phyloP scores from a whole-genome alignment of 2,329 filamentous ascomycete genomes.

The Bretziella fagacearum region DNA sequence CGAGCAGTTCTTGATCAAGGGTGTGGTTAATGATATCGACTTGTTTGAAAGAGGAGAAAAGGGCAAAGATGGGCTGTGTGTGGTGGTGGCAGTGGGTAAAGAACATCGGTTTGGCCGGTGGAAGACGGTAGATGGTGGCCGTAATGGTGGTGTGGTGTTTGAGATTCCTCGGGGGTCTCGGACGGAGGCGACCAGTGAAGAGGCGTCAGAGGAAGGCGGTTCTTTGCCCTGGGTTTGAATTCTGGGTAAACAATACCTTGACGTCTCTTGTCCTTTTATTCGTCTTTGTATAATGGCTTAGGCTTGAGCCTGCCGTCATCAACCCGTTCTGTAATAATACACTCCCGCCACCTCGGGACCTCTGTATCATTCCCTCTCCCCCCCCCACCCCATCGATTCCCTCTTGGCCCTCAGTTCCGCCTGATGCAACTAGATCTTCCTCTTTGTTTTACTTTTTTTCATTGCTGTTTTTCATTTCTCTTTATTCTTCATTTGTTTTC shows the following conservation, averaged over 20 bases:
- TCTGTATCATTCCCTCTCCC: no score
- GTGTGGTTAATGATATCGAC: conserved; percentile 75
- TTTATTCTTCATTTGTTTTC: conserved; percentile 3
- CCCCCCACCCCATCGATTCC: no score
- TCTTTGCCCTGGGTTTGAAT: not conserved
- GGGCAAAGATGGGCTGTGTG: conserved; percentile 59
- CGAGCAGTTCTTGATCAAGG: conserved; percentile 33
- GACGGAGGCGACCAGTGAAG: conserved; percentile 16
- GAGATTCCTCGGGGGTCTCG: conserved; percentile 41
- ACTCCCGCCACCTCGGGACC: no score
- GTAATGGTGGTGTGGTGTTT: conserved; percentile 77
- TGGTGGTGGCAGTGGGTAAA: conserved; percentile 73
- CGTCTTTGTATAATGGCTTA: not conserved
- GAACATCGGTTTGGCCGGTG: conserved; percentile 76
- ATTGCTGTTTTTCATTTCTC: conserved; percentile 2
- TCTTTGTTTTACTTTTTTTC: conserved; percentile 2
- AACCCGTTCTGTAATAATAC: no score
- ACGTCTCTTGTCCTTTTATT: no score
- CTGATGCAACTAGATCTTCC: not conserved
- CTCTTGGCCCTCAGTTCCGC: no score
- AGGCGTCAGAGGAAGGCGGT: not conserved
- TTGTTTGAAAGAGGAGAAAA: conserved; percentile 71
- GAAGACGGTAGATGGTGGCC: conserved; percentile 46
- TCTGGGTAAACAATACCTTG: conserved; percentile 2
- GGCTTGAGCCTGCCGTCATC: no score